phyloP scores from a whole-genome alignment of 2,329 filamentous ascomycete genomes.

The Arthrobotrys megalospora region DNA sequence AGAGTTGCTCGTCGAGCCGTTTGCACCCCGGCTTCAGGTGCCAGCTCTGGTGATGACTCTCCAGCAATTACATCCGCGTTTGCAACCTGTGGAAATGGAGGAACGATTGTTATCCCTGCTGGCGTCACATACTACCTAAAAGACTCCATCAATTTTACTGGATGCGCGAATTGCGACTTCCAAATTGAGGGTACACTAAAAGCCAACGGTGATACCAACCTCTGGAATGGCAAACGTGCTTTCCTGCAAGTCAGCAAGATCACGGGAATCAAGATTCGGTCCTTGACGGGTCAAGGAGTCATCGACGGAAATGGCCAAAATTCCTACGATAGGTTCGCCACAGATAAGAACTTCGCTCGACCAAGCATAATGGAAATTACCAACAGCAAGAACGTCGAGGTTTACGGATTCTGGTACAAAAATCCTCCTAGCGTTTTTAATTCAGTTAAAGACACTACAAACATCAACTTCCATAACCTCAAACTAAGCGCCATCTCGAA shows the following conservation, averaged over 20 bases:
- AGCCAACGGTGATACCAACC: conserved; percentile 67
- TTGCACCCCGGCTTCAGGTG: conserved; percentile 65
- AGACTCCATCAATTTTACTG: conserved; percentile 68
- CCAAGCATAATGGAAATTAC: conserved; percentile 69
- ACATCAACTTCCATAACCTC: conserved; percentile 67
- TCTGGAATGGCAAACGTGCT: conserved; percentile 68
- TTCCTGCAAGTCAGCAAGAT: conserved; percentile 68
- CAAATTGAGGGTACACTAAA: conserved; percentile 70
- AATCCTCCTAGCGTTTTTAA: conserved; percentile 70
- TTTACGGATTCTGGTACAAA: conserved; percentile 67
- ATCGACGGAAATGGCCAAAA: conserved; percentile 71
- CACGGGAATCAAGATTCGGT: conserved; percentile 67
- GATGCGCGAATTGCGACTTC: conserved; percentile 69
- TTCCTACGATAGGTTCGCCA: conserved; percentile 68
- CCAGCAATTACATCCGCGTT: conserved; percentile 69
- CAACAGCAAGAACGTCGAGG: conserved; percentile 67
- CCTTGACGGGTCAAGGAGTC: conserved; percentile 67
- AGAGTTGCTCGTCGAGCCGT: conserved; percentile 62
- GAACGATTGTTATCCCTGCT: conserved; percentile 69
- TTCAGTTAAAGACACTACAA: conserved; percentile 66
- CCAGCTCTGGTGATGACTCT: conserved; percentile 67
- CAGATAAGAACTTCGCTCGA: conserved; percentile 67
- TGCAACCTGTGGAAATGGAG: conserved; percentile 68
- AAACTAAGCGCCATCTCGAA: conserved; percentile 68
- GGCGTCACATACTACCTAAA: conserved; percentile 69